phyloP scores from a whole-genome alignment of 2,329 filamentous ascomycete species.

The Leptodontidium sp. region DNA sequence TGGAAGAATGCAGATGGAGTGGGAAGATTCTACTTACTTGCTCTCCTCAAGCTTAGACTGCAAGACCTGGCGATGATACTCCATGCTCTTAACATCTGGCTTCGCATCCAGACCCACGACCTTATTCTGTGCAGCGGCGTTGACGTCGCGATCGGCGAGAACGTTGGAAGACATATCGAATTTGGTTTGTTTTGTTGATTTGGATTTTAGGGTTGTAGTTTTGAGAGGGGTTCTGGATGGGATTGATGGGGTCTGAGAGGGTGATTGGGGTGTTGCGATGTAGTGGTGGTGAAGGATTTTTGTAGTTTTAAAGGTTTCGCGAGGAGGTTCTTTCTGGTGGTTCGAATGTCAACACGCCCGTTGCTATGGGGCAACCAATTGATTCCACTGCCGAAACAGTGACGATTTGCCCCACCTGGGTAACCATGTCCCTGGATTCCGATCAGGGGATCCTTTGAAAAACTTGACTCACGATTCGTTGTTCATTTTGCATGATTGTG shows the following conservation, averaged over 20 bases:
- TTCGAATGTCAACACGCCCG: slow-evolving; percentile 14
- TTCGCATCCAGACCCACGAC: slow-evolving; percentile 48
- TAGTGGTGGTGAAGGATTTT: slow-evolving; percentile 16
- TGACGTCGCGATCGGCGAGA: slow-evolving; percentile 72
- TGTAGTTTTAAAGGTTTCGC: slow-evolving; percentile 14
- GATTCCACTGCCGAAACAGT: slow-evolving; percentile 8
- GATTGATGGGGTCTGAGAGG: slow-evolving; percentile 18
- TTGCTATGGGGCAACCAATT: slow-evolving; percentile 16
- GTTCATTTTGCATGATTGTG: neutral
- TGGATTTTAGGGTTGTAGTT: slow-evolving; percentile 14
- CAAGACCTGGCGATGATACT: slow-evolving; percentile 79
- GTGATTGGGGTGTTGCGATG: slow-evolving; percentile 1
- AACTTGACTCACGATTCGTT: slow-evolving; percentile 25
- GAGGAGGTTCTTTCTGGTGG: neutral
- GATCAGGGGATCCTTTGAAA: slow-evolving; percentile 6
- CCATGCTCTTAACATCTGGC: slow-evolving; percentile 69
- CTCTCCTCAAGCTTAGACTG: slow-evolving; percentile 75
- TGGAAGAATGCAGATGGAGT: neutral
- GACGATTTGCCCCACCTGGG: slow-evolving; percentile 9
- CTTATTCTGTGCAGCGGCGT: slow-evolving; percentile 54
- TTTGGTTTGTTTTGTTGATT: slow-evolving; percentile 22
- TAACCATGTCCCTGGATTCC: neutral
- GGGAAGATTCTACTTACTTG: slow-evolving; percentile 58
- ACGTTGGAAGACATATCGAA: slow-evolving; percentile 64
- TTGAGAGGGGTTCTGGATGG: neutral